Conservation (phyloP, 164 flowering plant genomes). For the Hamamelis virginiana region DNA sequence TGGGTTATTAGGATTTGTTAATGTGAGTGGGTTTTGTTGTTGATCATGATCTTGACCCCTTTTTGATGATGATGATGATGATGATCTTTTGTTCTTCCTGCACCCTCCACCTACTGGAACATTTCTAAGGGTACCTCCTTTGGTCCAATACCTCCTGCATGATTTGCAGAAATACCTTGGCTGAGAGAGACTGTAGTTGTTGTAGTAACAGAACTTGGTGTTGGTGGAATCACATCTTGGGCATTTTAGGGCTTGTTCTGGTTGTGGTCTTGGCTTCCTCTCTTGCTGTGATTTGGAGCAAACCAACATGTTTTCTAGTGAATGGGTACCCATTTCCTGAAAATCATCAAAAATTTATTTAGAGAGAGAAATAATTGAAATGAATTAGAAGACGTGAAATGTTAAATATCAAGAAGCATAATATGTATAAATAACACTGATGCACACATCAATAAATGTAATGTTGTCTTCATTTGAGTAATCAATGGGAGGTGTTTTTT, state of each 20-base stretch:
- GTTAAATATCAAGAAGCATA: not conserved
- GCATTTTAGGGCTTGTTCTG: conserved; percentile 75
- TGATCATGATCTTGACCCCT: conserved; percentile 34
- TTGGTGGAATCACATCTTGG: conserved; percentile 93
- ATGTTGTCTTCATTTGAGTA: no score
- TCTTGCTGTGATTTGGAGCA: conserved; percentile 58
- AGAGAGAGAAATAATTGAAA: not conserved
- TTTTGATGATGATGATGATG: conserved; percentile 49
- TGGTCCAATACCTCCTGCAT: conserved; percentile 95
- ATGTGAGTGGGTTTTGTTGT: conserved; percentile 12
- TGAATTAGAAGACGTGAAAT: not conserved
- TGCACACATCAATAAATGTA: no score
- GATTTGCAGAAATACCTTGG: conserved; percentile 95
- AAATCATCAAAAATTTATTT: conserved; percentile 1
- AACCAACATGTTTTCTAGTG: conserved; percentile 60
- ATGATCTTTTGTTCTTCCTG: conserved; percentile 73
- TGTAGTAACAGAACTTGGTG: conserved; percentile 97
- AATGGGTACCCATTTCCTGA: conserved; percentile 57
- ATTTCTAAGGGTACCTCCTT: conserved; percentile 91
- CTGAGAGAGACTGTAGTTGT: conserved; percentile 93
- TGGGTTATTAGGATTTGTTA: conserved; percentile 28
- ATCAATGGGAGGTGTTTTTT: no score
- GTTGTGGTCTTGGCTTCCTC: conserved; percentile 62
- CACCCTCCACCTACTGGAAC: conserved; percentile 98
- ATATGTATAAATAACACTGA: not conserved